Conservation (phyloP, 2,329 filamentous ascomycete species). For the Dichotomopilus funicola region DNA sequence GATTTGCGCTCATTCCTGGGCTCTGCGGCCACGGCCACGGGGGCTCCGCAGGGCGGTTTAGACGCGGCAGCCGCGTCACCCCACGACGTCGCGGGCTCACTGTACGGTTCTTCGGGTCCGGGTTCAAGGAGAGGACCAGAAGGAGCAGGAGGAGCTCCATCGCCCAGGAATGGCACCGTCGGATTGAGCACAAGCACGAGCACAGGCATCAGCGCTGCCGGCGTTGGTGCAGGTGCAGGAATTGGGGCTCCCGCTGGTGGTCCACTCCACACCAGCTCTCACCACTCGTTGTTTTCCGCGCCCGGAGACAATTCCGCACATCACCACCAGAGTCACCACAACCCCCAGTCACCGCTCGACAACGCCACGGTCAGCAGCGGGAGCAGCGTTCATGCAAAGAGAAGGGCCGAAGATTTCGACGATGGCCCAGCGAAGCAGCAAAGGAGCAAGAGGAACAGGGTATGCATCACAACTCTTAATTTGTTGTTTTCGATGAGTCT, state of each 20-base stretch:
- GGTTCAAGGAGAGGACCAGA: no score
- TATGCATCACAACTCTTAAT: conserved; percentile 21
- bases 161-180: no score
- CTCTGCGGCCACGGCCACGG: conserved; percentile 28
- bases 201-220: no score
- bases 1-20: conserved; percentile 46
- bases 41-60: conserved; percentile 10
- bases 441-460: conserved; percentile 54
- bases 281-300: conserved; percentile 28
- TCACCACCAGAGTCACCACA: conserved; percentile 18
- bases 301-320: conserved; percentile 47
- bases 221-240: no score
- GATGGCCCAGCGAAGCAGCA: conserved; percentile 42
- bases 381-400: conserved; percentile 25
- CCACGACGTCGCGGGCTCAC: conserved; percentile 7
- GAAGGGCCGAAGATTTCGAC: conserved; percentile 37
- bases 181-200: no score
- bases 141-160: no score
- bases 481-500: background rate
- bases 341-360: conserved; percentile 12
- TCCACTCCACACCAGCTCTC: conserved; percentile 23
- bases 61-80: conserved; percentile 12
- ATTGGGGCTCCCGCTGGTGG: background rate
- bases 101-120: no score
- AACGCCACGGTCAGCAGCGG: conserved; percentile 21